phyloP scores from a whole-genome alignment of 495 filamentous ascomycete species.

The Aspergillus haitiensis region DNA sequence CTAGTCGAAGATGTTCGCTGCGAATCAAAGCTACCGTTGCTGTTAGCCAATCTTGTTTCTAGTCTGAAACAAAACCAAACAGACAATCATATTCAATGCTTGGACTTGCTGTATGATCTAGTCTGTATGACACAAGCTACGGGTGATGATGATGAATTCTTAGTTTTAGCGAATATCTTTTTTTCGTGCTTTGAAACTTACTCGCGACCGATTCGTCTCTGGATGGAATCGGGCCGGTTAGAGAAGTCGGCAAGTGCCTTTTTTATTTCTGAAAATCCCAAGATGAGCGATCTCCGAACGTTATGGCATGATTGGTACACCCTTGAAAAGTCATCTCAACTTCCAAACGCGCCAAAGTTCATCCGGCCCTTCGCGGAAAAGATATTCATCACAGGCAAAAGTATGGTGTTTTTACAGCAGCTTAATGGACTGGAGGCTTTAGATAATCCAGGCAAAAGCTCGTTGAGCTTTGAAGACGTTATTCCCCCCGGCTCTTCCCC shows the following conservation, averaged over 20 bases:
- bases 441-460: conserved; percentile 34
- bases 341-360: conserved; percentile 69
- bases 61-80: conserved; percentile 27
- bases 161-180: conserved; percentile 65
- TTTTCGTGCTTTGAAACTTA: conserved; percentile 83
- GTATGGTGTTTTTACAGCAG: conserved; percentile 74
- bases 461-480: conserved; percentile 56
- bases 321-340: conserved; percentile 54
- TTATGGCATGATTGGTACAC: conserved; percentile 78
- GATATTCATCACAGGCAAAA: conserved; percentile 86
- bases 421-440: conserved; percentile 39
- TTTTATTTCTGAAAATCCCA: conserved; percentile 64
- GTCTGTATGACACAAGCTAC: conserved; percentile 68
- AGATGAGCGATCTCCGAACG: conserved; percentile 58
- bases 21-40: conserved; percentile 52
- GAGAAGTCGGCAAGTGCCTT: conserved; percentile 62
- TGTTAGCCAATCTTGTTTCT: conserved; percentile 50
- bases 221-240: conserved; percentile 83
- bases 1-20: conserved; percentile 61
- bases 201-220: conserved; percentile 70
- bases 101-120: conserved; percentile 73
- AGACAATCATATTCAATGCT: conserved; percentile 53
- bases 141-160: conserved; percentile 60
- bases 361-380: conserved; percentile 63
- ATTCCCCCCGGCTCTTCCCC: conserved; percentile 37